These are phyloP conservation scores for Vigna nakashimae DNA, from an alignment of 306 rosid genomes.

Conservation along the genomic window DNA sequence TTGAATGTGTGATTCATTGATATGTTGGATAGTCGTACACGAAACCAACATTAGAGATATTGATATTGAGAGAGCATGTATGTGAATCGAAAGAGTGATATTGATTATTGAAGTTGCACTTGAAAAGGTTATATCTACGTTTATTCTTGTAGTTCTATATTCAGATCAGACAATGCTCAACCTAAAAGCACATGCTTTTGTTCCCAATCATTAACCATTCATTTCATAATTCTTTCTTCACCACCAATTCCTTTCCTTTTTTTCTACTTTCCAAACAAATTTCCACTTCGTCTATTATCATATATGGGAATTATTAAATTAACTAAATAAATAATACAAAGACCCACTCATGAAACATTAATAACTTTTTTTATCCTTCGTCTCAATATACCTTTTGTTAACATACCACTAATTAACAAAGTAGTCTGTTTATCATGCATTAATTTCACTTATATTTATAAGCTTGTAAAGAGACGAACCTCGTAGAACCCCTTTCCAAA, in stretches of 20 bases:
- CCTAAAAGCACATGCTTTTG: constrained; percentile 46
- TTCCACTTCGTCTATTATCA: background rate
- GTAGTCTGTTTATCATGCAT: too few relatives aligned
- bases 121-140: background rate
- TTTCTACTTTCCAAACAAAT: background rate
- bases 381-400: too few relatives aligned
- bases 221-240: constrained; percentile 3
- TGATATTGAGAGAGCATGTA: background rate
- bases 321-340: background rate
- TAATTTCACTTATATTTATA: too few relatives aligned
- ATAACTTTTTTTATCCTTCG: too few relatives aligned
- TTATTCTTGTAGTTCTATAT: background rate
- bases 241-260: background rate
- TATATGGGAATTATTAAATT: background rate
- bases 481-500: too few relatives aligned
- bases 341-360: too few relatives aligned
- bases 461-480: too few relatives aligned
- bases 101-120: constrained; percentile 21
- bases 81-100: background rate
- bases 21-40: constrained; percentile 18
- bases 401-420: too few relatives aligned
- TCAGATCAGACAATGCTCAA: constrained; percentile 11
- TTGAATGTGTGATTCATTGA: background rate
- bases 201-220: constrained; percentile 45
- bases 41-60: constrained; percentile 23